Evolutionary conservation across 75 land plant genomes (phyloP).

Genomic region (Azolla pinnata): DNA sequence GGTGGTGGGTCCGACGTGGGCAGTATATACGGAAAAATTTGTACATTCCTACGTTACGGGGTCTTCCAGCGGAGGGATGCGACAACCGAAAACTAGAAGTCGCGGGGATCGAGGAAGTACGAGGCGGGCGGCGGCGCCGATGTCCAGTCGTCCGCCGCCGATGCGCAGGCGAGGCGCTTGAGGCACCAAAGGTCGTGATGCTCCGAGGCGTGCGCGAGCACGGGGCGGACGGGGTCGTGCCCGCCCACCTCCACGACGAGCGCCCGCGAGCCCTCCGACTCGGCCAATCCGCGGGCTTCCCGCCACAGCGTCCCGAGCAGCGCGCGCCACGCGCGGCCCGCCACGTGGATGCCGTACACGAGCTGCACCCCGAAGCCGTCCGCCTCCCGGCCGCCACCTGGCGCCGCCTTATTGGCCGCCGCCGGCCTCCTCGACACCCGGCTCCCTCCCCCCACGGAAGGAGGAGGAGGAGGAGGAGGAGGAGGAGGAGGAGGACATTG

Average conservation of each 20-base stretch:
- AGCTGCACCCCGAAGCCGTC: constrained; percentile 61
- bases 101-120: constrained; percentile 72
- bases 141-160: constrained; percentile 42
- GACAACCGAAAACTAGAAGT: too few relatives aligned
- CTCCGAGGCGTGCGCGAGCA: constrained; percentile 71
- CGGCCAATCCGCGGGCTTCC: constrained; percentile 65
- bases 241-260: constrained; percentile 72
- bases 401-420: background rate
- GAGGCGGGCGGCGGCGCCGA: constrained; percentile 44
- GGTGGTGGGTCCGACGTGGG: too few relatives aligned
- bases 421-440: constrained; percentile 3
- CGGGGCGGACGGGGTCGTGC: constrained; percentile 70
- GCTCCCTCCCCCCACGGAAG: constrained; percentile 42
- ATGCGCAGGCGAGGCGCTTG: constrained; percentile 33
- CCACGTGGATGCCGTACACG: constrained; percentile 78
- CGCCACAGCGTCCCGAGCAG: constrained; percentile 42
- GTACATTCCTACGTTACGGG: too few relatives aligned
- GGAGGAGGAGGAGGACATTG: too few relatives aligned
- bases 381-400: constrained; percentile 35
- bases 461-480: too few relatives aligned
- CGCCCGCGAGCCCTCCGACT: constrained; percentile 40
- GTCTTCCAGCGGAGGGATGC: too few relatives aligned
- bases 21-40: too few relatives aligned
- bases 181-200: constrained; percentile 87
- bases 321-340: constrained; percentile 29